Percentiles rank a stretch among this genome's conserved stretches.
Conservation (phyloP, 2,329 filamentous ascomycete species). For the Trichoderma endophyticum region DNA sequence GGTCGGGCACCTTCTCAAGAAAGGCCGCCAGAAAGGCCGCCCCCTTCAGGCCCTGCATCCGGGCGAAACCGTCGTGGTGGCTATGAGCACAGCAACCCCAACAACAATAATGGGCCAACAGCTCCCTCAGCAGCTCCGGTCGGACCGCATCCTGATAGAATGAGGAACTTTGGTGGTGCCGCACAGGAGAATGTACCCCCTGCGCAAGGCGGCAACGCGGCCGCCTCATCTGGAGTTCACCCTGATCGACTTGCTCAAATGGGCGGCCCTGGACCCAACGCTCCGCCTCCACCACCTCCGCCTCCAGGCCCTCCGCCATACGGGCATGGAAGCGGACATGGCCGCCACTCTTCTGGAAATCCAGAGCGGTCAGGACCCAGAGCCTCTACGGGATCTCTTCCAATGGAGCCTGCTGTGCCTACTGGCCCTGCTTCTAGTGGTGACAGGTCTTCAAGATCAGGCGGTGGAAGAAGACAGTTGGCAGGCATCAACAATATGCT, state of each 20-base stretch:
- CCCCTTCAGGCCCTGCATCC: conserved; percentile 53
- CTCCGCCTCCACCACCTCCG: conserved; percentile 26
- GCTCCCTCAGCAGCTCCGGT: conserved; percentile 30
- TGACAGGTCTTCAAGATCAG: conserved; percentile 34
- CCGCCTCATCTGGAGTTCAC: conserved; percentile 39
- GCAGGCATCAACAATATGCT: conserved; percentile 59
- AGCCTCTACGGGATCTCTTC: conserved; percentile 27
- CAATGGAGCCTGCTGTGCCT: conserved; percentile 30
- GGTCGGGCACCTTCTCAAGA: conserved; percentile 46
- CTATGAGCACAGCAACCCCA: conserved; percentile 36
- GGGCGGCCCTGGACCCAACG: conserved; percentile 26
- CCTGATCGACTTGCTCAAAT: conserved; percentile 52
- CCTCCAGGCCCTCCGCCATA: conserved; percentile 30
- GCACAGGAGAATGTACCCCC: conserved; percentile 27
- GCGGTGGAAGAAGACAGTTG: conserved; percentile 51
- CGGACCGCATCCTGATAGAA: conserved; percentile 41
- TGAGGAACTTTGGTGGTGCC: conserved; percentile 36
- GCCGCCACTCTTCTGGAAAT: conserved; percentile 32
- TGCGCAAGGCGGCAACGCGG: conserved; percentile 26
- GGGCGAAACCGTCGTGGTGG: conserved; percentile 46
- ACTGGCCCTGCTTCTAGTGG: conserved; percentile 37
- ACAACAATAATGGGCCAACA: conserved; percentile 31
- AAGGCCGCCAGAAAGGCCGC: conserved; percentile 33
- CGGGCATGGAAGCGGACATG: conserved; percentile 26
- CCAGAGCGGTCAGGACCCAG: conserved; percentile 32